These are phyloP conservation scores for Brettanomyces custersianus DNA, from an alignment of 805 yeast species.

Conservation along the genomic window DNA sequence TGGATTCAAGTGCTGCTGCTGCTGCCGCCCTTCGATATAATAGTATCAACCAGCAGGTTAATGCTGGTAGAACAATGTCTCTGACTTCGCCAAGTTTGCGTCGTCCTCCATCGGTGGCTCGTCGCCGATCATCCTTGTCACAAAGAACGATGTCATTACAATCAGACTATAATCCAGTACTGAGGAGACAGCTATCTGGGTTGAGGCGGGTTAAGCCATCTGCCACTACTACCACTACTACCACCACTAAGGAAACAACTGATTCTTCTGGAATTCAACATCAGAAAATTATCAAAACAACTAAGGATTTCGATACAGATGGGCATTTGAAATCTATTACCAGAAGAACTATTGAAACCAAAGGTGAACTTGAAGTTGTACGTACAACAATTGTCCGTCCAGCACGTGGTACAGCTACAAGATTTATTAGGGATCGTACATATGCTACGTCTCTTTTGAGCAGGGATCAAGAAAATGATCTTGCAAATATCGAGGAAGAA, in stretches of 20 bases:
- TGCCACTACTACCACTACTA: constrained; percentile 23
- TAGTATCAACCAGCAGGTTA: neutral
- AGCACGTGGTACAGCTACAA: constrained; percentile 9
- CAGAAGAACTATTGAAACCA: constrained; percentile 39
- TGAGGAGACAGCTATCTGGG: neutral
- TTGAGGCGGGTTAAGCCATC: constrained; percentile 9
- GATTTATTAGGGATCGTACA: constrained; percentile 6
- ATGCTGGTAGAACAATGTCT: constrained; percentile 21
- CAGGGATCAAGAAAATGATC: constrained; percentile 13
- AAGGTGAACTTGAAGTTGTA: constrained; percentile 40
- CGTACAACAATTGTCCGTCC: constrained; percentile 37
- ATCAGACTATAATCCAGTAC: constrained; percentile 1
- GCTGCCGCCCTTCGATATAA: constrained; percentile 21
- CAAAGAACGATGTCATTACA: constrained; percentile 5
- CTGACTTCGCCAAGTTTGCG: constrained; percentile 22
- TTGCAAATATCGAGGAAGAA: constrained; percentile 15
- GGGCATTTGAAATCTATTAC: constrained; percentile 52
- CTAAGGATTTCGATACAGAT: constrained; percentile 37
- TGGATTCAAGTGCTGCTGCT: constrained; percentile 24
- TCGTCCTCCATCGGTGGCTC: constrained; percentile 7
- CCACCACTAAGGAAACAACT: constrained; percentile 15
- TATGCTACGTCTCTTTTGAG: constrained; percentile 19
- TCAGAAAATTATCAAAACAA: constrained; percentile 37
- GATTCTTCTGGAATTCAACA: constrained; percentile 9
- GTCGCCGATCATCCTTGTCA: constrained; percentile 1